Evolutionary conservation across 495 filamentous ascomycete genomes (phyloP).

Genomic region (Penicillium maclennaniae): DNA sequence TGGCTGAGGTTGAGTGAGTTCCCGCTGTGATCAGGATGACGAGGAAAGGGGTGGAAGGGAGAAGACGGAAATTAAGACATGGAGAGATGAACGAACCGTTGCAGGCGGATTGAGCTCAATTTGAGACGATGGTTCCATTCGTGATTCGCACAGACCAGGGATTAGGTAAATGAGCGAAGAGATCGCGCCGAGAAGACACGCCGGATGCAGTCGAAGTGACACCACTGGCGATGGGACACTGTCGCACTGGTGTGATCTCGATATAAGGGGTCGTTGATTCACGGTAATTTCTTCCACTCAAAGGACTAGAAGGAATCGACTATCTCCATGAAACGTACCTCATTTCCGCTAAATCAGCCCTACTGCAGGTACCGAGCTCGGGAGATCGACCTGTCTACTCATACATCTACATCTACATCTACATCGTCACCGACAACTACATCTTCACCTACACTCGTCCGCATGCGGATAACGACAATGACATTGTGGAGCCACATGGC

Average conservation of each 20-base stretch:
- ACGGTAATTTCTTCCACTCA: too few relatives aligned
- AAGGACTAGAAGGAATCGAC: too few relatives aligned
- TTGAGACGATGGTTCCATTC: conserved; percentile 3
- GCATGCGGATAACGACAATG: conserved; percentile 24
- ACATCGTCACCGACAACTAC: background rate
- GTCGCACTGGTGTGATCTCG: too few relatives aligned
- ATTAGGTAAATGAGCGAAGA: background rate
- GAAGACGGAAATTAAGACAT: background rate
- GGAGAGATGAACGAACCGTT: conserved; percentile 6
- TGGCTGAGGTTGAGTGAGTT: background rate
- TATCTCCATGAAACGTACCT: too few relatives aligned
- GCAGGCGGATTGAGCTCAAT: conserved; percentile 13
- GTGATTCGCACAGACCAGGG: conserved; percentile 5
- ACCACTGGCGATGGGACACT: background rate
- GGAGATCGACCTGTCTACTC: conserved; percentile 2
- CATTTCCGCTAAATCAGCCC: background rate
- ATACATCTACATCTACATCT: background rate
- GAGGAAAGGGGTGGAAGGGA: background rate
- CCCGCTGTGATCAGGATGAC: conserved; percentile 19
- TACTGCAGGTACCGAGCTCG: background rate
- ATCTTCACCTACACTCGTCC: background rate
- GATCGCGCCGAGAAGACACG: background rate
- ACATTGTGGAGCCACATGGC: conserved; percentile 10
- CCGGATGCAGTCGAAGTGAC: background rate
- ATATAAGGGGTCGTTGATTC: too few relatives aligned